Conservation (phyloP, 257 asterid species). For the Leonotis leonurus region DNA sequence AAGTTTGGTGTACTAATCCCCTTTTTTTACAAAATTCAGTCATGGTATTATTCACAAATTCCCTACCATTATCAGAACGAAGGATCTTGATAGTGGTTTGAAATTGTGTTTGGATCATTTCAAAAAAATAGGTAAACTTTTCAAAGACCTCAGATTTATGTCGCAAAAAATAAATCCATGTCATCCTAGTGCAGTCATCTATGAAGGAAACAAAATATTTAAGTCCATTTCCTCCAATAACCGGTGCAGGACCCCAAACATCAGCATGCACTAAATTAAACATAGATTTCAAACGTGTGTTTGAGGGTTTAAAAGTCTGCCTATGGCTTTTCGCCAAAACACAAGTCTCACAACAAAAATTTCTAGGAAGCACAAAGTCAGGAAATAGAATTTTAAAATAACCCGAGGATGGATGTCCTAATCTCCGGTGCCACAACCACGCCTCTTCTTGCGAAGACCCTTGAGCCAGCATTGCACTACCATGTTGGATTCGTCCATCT, state of each 20-base stretch:
- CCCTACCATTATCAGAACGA: too few species aligned
- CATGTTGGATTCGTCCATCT: too few species aligned
- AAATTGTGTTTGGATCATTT: background rate
- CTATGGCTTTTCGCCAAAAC: background rate
- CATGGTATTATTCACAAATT: too few species aligned
- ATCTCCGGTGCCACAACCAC: background rate
- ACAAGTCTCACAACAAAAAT: too few species aligned
- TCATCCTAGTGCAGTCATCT: background rate
- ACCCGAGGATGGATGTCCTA: background rate
- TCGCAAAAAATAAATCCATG: background rate
- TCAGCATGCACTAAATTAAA: background rate
- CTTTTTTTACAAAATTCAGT: too few species aligned
- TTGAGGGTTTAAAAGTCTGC: background rate
- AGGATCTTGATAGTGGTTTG: too few species aligned
- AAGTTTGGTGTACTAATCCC: too few species aligned
- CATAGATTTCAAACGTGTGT: background rate
- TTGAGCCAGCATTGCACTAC: too few species aligned
- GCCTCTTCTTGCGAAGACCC: too few species aligned
- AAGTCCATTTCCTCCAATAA: background rate
- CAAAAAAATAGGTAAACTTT: background rate
- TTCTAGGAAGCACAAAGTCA: too few species aligned
- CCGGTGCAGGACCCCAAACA: background rate
- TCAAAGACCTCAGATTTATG: background rate
- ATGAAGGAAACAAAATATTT: background rate
- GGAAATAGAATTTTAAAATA: too few species aligned